These are phyloP conservation scores for Diaporthe capsici DNA, from an alignment of 2,329 filamentous ascomycete species.

Conservation along the genomic window DNA sequence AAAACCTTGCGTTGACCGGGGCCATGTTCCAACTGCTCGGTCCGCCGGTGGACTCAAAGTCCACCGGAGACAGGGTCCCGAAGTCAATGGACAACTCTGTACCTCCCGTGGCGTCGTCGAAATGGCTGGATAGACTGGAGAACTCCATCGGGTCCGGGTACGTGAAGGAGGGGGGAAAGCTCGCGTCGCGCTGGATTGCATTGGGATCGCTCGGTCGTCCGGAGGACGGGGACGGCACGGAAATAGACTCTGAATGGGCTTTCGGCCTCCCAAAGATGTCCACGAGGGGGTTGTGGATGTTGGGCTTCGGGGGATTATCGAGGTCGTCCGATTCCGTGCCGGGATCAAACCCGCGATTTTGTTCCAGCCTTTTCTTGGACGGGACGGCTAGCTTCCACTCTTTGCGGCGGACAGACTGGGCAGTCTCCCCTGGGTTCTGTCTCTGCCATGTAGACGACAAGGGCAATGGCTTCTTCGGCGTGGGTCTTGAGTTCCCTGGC, in stretches of 20 bases:
- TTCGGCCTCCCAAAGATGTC: accelerated
- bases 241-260: accelerated
- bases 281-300: not conserved
- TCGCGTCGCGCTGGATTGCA: not conserved
- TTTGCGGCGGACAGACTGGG: not conserved
- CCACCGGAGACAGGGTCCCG: not conserved
- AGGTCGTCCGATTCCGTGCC: not conserved
- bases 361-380: no score
- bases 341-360: no score
- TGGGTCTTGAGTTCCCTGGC: not conserved
- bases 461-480: not conserved
- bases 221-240: not conserved
- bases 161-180: not conserved
- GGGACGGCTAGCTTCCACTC: no score
- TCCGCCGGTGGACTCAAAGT: no score
- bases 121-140: not conserved
- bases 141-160: not conserved
- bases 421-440: not conserved
- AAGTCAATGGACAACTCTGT: not conserved
- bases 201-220: not conserved
- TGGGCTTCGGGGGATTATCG: not conserved
- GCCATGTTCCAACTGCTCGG: not conserved
- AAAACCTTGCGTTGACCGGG: not conserved
- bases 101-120: not conserved
- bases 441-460: not conserved